Conservation (phyloP, 1,139 yeast genomes). For the Diutina mesorugosa region DNA sequence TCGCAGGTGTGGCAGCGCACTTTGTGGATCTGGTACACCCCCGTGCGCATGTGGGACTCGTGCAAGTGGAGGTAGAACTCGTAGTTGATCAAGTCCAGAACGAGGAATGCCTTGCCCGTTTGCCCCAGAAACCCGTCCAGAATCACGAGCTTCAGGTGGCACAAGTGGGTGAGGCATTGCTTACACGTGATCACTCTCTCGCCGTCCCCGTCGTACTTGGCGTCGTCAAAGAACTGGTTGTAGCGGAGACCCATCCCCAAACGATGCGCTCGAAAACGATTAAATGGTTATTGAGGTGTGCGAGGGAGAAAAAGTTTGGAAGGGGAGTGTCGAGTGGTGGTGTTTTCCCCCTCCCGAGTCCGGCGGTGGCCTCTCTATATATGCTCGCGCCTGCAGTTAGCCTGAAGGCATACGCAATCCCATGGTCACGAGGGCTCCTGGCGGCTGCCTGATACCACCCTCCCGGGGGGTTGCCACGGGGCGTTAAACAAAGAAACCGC, state of each 20-base stretch:
- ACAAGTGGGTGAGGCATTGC: constrained; percentile 41
- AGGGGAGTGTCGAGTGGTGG: too few relatives aligned
- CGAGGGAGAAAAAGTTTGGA: too few relatives aligned
- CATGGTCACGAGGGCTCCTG: not conserved
- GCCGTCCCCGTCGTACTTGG: constrained; percentile 17
- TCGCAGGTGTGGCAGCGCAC: constrained; percentile 58
- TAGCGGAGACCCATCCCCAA: constrained; percentile 7
- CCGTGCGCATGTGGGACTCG: constrained; percentile 52
- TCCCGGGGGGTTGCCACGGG: not conserved
- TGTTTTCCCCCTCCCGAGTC: not conserved
- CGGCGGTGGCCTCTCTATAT: not conserved
- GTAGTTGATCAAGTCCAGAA: constrained; percentile 33
- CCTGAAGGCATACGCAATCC: not conserved
- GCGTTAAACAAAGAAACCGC: not conserved
- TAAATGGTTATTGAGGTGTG: too few relatives aligned
- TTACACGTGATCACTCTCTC: constrained; percentile 35
- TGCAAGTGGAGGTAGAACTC: constrained; percentile 17
- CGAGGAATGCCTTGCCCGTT: constrained; percentile 41
- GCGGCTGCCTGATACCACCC: not conserved
- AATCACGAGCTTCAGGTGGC: constrained; percentile 30
- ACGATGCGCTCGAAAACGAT: too few relatives aligned
- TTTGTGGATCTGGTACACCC: constrained; percentile 50
- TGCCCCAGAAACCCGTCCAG: constrained; percentile 40
- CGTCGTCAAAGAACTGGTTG: constrained; percentile 8
- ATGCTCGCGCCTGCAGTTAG: not conserved